Base-by-base conservation (phyloP, 805 yeast genomes). In the Cyberlindnera saturnus region DNA sequence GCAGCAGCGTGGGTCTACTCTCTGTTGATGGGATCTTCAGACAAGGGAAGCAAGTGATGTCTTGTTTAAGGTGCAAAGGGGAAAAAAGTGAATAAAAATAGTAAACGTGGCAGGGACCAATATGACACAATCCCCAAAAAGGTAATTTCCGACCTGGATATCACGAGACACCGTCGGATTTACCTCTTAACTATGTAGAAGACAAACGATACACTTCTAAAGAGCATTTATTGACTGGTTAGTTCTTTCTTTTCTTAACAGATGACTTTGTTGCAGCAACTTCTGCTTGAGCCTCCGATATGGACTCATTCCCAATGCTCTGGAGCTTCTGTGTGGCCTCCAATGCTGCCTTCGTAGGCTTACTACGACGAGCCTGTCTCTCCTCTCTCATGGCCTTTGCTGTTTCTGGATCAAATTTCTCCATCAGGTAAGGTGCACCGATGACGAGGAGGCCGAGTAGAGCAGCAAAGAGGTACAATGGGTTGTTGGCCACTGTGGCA, bases 341-440 rank as follows among this genome's bases (percentile, higher is more conserved):
- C 29, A 42, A 31, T 2, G 45, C 46, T 15, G 41, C 38, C 32
- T 35, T 28, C 14, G 43, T n/a, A 29, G 44, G 29, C 28, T 37
- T 28, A 35, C 41, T 28, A 33, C 32, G 10, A 36, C 35, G 36
- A 31, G 33, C 32, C 26, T 41, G 35, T 36, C 47, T 53, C 35
- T 65, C 63, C 40, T 59, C 62, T 32, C 59, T 62, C 42, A 68
- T 52, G 10, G 57, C 48, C 37, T 56, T 50, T 6, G 69, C 68
- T 11, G 67, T 62, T 34, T 66, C 73, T 32, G 73, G 71, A 44
- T 69, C 73, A 26, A 69, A 43, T 42, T 59, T 64, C 48, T 66
- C 72, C n/a, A 69, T 32, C 1, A 68, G 23, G 35, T 59, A 47
- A 16, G 74, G 74, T 45, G 63, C 59, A 1, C 54, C 37, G 6